Evolutionary conservation across 2,329 filamentous ascomycete species (phyloP).

Genomic region (Fusarium chaquense): DNA sequence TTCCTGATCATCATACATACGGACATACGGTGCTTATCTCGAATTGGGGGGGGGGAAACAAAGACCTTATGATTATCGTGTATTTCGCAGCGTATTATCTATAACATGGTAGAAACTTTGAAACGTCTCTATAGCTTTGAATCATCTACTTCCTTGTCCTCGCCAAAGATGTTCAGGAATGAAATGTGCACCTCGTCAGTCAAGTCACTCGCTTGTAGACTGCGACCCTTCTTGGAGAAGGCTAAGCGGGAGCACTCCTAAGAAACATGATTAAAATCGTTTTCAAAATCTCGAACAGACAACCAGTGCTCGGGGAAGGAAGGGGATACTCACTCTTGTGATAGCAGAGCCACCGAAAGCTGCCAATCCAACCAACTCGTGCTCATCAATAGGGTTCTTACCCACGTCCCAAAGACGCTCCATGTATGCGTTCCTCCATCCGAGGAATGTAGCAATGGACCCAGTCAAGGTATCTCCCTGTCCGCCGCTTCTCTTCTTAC

Average conservation of each 20-base stretch:
- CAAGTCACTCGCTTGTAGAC: conserved; percentile 91
- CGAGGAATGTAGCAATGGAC: conserved; percentile 86
- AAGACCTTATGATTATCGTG: neutral
- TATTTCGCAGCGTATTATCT: neutral
- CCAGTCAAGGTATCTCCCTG: conserved; percentile 97
- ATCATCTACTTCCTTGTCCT: conserved; percentile 57
- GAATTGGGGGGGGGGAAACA: neutral
- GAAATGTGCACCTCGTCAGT: conserved; percentile 89
- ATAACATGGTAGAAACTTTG: neutral
- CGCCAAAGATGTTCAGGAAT: conserved; percentile 83
- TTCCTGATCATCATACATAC: neutral
- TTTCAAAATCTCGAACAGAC: neutral
- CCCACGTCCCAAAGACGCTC: conserved; percentile 80
- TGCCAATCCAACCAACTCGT: conserved; percentile 78
- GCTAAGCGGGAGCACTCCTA: conserved; percentile 87
- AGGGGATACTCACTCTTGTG: conserved; percentile 73
- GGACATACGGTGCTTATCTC: neutral
- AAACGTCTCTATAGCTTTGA: conserved; percentile 51
- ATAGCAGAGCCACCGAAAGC: conserved; percentile 89
- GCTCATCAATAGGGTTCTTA: conserved; percentile 58
- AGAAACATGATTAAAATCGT: conserved; percentile 30
- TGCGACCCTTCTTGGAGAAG: conserved; percentile 86
- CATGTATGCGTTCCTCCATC: conserved; percentile 88
- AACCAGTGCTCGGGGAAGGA: neutral
- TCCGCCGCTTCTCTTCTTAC: conserved; percentile 89